Conservation (phyloP, 495 filamentous ascomycete genomes). For the Aspergillus bertholletiae region DNA sequence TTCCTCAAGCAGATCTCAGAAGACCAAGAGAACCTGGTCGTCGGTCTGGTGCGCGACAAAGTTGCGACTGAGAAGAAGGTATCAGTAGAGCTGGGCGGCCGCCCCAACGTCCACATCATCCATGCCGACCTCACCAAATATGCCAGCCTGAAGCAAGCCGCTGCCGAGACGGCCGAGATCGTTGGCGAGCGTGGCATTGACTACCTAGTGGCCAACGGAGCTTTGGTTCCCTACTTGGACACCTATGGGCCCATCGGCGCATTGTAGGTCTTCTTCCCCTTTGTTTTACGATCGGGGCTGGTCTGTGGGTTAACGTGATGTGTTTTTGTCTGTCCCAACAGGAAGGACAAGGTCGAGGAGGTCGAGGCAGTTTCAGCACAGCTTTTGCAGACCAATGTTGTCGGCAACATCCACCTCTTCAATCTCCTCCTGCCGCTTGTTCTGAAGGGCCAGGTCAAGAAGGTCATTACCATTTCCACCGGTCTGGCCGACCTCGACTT, state of each 20-base stretch:
- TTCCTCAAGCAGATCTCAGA: constrained; percentile 34
- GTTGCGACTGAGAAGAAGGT: constrained; percentile 22
- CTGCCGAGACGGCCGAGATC: too few species aligned
- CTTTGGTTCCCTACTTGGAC: too few species aligned
- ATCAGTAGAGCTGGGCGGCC: constrained; percentile 22
- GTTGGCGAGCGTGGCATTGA: constrained; percentile 18
- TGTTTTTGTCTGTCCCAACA: too few species aligned
- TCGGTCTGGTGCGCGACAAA: constrained; percentile 44
- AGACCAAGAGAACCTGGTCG: constrained; percentile 33
- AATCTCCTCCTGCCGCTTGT: constrained; percentile 53
- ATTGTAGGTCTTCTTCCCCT: too few species aligned
- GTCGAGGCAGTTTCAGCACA: not conserved
- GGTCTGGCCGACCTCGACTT: constrained; percentile 47
- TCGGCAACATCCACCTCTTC: constrained; percentile 45
- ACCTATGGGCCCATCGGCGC: too few species aligned
- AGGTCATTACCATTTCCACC: constrained; percentile 51
- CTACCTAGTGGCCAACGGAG: constrained; percentile 31
- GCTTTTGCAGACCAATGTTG: constrained; percentile 33
- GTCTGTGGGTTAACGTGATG: too few species aligned
- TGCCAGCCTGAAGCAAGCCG: constrained; percentile 32
- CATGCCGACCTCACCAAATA: constrained; percentile 41
- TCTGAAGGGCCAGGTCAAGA: constrained; percentile 46
- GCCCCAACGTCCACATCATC: constrained; percentile 47
- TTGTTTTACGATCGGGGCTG: too few species aligned
- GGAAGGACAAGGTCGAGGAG: too few species aligned